A percentile compares a stretch with the other conserved stretches of the same genome.
Conservation (phyloP, 805 yeast species). For the Candida stauntonica region DNA sequence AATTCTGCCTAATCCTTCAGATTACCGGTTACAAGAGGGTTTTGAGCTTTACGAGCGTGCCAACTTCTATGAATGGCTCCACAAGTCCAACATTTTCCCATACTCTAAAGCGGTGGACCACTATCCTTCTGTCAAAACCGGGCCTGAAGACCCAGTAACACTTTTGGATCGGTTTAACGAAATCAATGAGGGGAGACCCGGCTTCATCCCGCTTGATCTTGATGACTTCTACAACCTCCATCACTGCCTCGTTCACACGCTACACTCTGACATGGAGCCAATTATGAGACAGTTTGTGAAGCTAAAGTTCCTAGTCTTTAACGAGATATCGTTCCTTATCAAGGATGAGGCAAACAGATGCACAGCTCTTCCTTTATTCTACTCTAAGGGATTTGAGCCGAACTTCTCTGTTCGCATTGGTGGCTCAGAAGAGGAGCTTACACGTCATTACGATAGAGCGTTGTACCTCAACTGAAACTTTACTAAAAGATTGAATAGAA, state of each 20-base stretch:
- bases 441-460: constrained; percentile 1
- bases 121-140: constrained; percentile 40
- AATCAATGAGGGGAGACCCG: constrained; percentile 13
- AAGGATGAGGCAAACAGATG: not conserved
- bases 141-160: constrained; percentile 33
- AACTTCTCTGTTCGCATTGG: constrained; percentile 3
- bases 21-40: constrained; percentile 23
- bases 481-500: no score
- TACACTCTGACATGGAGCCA: constrained; percentile 32
- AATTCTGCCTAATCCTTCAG: constrained; percentile 30
- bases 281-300: constrained; percentile 31
- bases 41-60: constrained; percentile 30
- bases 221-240: constrained; percentile 32
- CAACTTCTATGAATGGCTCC: constrained; percentile 35
- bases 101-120: constrained; percentile 41
- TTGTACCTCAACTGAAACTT: constrained; percentile 8
- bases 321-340: constrained; percentile 16
- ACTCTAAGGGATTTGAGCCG: constrained; percentile 17
- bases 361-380: constrained; percentile 14
- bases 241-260: constrained; percentile 36
- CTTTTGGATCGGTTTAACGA: constrained; percentile 28
- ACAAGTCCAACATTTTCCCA: constrained; percentile 33
- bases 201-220: constrained; percentile 28
- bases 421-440: constrained; percentile 1
- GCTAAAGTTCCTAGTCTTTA: constrained; percentile 35